These are phyloP conservation scores for Penicillium vulpinum DNA, from an alignment of 2,329 filamentous ascomycete species.

Conservation along the genomic window DNA sequence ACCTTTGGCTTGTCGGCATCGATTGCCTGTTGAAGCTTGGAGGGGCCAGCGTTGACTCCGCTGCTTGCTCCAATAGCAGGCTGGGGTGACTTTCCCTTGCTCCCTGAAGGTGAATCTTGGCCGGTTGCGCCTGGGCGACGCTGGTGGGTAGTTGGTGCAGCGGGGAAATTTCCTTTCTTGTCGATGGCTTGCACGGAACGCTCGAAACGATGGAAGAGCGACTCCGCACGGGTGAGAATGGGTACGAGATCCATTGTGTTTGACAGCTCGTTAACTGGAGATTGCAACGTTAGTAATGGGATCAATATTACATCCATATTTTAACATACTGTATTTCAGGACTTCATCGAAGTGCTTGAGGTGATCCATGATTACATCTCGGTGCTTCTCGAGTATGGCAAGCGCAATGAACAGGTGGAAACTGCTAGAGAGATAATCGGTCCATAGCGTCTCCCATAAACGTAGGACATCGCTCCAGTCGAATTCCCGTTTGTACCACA, in stretches of 20 bases:
- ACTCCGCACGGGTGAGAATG: conserved; percentile 83
- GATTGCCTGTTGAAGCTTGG: conserved; percentile 20
- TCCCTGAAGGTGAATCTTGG: conserved; percentile 14
- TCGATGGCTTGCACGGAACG: conserved; percentile 87
- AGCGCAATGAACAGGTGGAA: conserved; percentile 95
- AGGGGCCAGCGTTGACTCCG: conserved; percentile 22
- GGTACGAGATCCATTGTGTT: conserved; percentile 87
- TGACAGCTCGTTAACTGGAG: conserved; percentile 85
- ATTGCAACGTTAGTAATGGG: conserved; percentile 7
- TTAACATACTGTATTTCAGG: conserved; percentile 81
- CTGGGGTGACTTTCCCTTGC: conserved; percentile 36
- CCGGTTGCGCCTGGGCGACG: conserved; percentile 42
- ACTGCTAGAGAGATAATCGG: conserved; percentile 81
- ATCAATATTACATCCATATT: neutral
- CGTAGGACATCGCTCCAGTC: conserved; percentile 81
- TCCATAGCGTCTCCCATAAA: conserved; percentile 93
- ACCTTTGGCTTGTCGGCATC: conserved; percentile 48
- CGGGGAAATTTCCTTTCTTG: conserved; percentile 82
- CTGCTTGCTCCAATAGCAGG: conserved; percentile 27
- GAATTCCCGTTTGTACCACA: conserved; percentile 99
- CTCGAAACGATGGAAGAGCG: conserved; percentile 83
- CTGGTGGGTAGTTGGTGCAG: conserved; percentile 52
- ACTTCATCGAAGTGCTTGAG: conserved; percentile 95
- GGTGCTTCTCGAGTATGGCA: conserved; percentile 91
- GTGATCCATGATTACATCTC: conserved; percentile 95